A percentile compares a stretch with the other conserved stretches of the same genome.
Conservation (phyloP, 495 filamentous ascomycete genomes). For the Lepraria neglecta region DNA sequence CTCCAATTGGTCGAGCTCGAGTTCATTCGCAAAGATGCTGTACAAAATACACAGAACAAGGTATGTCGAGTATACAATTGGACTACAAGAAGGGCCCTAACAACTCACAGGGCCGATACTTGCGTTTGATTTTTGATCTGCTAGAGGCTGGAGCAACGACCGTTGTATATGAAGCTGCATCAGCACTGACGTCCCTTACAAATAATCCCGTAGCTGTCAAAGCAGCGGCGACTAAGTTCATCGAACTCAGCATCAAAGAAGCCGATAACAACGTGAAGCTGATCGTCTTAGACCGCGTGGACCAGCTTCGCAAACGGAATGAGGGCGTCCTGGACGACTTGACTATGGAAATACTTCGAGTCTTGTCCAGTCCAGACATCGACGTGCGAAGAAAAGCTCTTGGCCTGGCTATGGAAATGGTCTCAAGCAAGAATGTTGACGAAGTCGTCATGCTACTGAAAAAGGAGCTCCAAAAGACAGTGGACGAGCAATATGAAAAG, state of each 20-base stretch:
- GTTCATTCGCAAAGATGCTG: constrained; percentile 96
- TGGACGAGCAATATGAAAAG: constrained; percentile 98
- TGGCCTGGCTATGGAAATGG: constrained; percentile 90
- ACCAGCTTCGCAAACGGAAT: constrained; percentile 84
- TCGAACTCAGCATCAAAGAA: constrained; percentile 93
- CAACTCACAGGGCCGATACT: constrained; percentile 56
- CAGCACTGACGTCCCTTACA: constrained; percentile 87
- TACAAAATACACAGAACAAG: constrained; percentile 91
- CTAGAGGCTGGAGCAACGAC: constrained; percentile 89
- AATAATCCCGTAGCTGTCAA: constrained; percentile 97
- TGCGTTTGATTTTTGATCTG: constrained; percentile 93
- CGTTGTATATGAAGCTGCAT: constrained; percentile 97
- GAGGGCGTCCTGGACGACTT: constrained; percentile 90
- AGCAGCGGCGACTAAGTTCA: constrained; percentile 90
- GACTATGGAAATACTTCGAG: constrained; percentile 96
- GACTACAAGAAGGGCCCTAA: neutral
- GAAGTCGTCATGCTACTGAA: constrained; percentile 94
- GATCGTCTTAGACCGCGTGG: constrained; percentile 91
- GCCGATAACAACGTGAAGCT: constrained; percentile 99
- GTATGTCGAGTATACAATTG: constrained; percentile 35
- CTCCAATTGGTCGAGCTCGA: constrained; percentile 90
- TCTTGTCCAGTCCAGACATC: constrained; percentile 93
- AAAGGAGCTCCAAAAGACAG: constrained; percentile 94
- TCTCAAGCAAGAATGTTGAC: constrained; percentile 97
- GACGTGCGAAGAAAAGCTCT: constrained; percentile 93